Percentiles rank a stretch among this genome's conserved stretches.
Evolutionary conservation across 345 rosid genomes (phyloP).

Genomic region (Pugionium dolabratum): DNA sequence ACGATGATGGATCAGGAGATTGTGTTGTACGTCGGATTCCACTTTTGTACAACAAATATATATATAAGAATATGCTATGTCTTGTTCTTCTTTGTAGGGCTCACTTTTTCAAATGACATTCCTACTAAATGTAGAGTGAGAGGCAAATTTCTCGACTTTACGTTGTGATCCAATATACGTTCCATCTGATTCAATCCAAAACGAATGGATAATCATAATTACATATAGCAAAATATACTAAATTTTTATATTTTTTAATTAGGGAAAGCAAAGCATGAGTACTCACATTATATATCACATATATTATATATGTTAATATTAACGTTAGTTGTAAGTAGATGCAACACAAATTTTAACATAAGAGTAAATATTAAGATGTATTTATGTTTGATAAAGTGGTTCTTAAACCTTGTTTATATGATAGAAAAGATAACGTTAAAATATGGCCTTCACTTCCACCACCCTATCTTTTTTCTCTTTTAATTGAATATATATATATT

Average conservation of each 20-base stretch:
- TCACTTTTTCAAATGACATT: slow-evolving; percentile 26
- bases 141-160: not conserved
- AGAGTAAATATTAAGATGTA: too few relatives aligned
- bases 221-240: not conserved
- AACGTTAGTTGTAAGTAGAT: not conserved
- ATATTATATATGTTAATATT: not conserved
- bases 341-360: not conserved
- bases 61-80: not conserved
- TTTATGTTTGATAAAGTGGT: slow-evolving; percentile 4
- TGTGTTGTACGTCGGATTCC: slow-evolving; percentile 31
- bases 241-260: too few relatives aligned
- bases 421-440: not conserved
- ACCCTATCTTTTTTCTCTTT: not conserved
- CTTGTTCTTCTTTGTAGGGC: slow-evolving; percentile 24
- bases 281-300: too few relatives aligned
- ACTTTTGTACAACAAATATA: too few relatives aligned
- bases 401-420: not conserved
- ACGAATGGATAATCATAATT: not conserved
- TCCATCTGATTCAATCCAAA: not conserved
- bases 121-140: slow-evolving; percentile 12
- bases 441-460: not conserved
- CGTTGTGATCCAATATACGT: not conserved
- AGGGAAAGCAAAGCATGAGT: too few relatives aligned
- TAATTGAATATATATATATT: not conserved
- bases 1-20: slow-evolving; percentile 29